phyloP scores from a whole-genome alignment of 2,329 filamentous ascomycete species.

The Chaetomiaceae sp. region DNA sequence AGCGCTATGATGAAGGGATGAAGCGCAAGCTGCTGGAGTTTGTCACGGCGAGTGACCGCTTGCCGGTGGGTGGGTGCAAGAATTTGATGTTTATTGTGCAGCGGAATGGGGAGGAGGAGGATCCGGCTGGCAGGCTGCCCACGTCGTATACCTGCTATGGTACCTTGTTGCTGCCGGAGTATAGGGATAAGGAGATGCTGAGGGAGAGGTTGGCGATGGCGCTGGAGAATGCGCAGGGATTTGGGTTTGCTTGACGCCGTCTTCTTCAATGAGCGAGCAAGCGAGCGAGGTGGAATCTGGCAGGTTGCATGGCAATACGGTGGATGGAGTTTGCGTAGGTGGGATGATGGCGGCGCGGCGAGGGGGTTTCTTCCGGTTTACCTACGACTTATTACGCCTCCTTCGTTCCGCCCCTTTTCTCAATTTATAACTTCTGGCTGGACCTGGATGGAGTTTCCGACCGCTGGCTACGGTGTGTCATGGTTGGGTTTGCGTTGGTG shows the following conservation, averaged over 20 bases:
- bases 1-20: conserved; percentile 59
- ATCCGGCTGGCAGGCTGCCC: conserved; percentile 53
- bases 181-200: conserved; percentile 63
- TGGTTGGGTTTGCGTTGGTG: too few species aligned
- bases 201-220: conserved; percentile 74
- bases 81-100: conserved; percentile 81
- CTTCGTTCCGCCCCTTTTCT: too few species aligned
- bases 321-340: too few species aligned
- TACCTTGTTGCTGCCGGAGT: conserved; percentile 78
- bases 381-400: too few species aligned
- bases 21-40: conserved; percentile 80
- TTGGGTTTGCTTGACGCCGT: conserved; percentile 76
- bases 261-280: too few species aligned
- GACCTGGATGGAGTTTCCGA: too few species aligned
- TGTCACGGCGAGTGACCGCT: conserved; percentile 84
- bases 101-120: conserved; percentile 61
- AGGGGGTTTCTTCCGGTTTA: too few species aligned
- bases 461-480: too few species aligned
- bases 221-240: conserved; percentile 80
- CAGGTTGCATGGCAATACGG: too few species aligned
- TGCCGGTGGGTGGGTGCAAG: conserved; percentile 79
- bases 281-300: too few species aligned
- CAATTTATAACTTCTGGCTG: too few species aligned
- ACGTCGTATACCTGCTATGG: conserved; percentile 93
- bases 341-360: too few species aligned